Evolutionary conservation across 75 land plant species (phyloP).

Genomic region (Adiantum capillusveneris): DNA sequence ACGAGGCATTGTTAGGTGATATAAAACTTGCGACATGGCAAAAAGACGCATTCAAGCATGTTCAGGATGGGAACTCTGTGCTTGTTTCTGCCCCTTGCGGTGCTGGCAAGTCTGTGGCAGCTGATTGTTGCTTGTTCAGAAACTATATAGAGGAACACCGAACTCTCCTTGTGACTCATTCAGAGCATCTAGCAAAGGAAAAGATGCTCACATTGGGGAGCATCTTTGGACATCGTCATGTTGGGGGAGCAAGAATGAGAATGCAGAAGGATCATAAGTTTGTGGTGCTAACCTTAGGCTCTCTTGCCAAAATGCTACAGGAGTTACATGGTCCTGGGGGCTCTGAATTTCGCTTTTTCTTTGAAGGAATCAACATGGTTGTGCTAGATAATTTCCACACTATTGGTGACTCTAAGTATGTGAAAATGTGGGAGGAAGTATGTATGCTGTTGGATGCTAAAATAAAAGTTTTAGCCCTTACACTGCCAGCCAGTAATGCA

Average conservation of each 20-base stretch:
- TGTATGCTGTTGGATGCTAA: conserved; percentile 2
- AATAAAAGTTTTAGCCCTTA: conserved; percentile 7
- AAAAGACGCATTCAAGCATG: background rate
- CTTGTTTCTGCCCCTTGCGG: conserved; percentile 1
- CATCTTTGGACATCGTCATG: background rate
- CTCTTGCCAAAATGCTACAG: conserved; percentile 1
- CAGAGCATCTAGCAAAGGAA: background rate
- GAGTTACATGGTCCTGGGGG: background rate
- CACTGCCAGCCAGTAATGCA: conserved; percentile 8
- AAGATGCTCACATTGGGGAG: background rate
- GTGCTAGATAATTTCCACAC: conserved; percentile 13
- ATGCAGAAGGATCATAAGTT: background rate
- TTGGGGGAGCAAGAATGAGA: background rate
- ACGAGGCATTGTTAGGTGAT: background rate
- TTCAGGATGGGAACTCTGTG: conserved; percentile 1
- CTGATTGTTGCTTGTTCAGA: background rate
- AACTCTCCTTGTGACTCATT: background rate
- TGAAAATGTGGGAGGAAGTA: conserved; percentile 6
- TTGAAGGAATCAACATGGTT: conserved; percentile 5
- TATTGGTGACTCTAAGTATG: conserved; percentile 3
- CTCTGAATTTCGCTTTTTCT: conserved; percentile 3
- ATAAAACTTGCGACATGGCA: background rate
- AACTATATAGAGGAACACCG: background rate
- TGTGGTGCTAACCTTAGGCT: conserved; percentile 7
- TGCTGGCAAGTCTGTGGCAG: background rate